phyloP scores from a whole-genome alignment of 2,329 filamentous ascomycete genomes.

The Talaromyces pinophilus region DNA sequence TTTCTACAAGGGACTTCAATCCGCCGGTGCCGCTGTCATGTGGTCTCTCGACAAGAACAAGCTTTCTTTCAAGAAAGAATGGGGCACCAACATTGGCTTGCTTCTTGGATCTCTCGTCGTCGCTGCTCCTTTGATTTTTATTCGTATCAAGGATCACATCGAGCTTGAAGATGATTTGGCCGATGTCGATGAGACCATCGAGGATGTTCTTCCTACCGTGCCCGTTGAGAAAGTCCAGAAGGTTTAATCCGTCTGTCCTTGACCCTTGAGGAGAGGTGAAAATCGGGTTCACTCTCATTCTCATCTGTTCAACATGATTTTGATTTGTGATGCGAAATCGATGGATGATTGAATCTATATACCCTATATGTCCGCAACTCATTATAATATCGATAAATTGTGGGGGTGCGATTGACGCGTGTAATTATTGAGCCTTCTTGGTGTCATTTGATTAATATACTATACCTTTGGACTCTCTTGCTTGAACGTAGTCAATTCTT shows the following conservation, averaged over 20 bases:
- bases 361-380: constrained; percentile 1
- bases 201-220: constrained; percentile 58
- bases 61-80: constrained; percentile 66
- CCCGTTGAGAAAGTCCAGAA: constrained; percentile 11
- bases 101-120: constrained; percentile 62
- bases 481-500: not conserved
- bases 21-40: constrained; percentile 72
- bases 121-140: constrained; percentile 73
- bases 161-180: constrained; percentile 74
- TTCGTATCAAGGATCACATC: constrained; percentile 74
- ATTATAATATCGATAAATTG: constrained; percentile 4
- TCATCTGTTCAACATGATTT: not conserved
- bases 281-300: not conserved
- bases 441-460: not conserved
- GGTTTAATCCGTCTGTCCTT: not conserved
- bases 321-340: not conserved
- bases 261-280: not conserved
- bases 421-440: constrained; percentile 8
- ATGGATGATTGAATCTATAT: not conserved
- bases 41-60: constrained; percentile 30
- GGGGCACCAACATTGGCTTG: constrained; percentile 69
- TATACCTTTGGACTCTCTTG: not conserved
- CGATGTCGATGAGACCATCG: constrained; percentile 76
- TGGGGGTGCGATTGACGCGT: not conserved
- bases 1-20: constrained; percentile 81